Percentiles rank a stretch among this genome's conserved stretches.
phyloP scores from a whole-genome alignment of 805 yeast species.

The Myxozyma nipponensis region DNA sequence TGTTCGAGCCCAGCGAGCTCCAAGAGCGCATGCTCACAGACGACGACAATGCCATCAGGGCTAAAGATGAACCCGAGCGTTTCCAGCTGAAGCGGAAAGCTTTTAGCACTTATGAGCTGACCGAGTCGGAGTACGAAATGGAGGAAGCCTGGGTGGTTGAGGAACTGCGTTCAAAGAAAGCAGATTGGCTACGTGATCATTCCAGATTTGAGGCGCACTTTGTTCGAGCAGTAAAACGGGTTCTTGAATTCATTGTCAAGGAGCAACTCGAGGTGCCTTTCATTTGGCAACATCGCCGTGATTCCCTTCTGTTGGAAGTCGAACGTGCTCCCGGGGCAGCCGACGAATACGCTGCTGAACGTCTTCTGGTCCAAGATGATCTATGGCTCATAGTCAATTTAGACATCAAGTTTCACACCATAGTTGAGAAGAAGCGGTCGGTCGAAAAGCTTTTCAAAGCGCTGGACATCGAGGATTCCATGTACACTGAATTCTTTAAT shows the following conservation, averaged over 20 bases:
- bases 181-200: constrained; percentile 40
- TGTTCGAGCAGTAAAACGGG: constrained; percentile 61
- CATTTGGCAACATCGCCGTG: constrained; percentile 93
- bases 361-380: constrained; percentile 62
- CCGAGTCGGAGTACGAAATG: constrained; percentile 60
- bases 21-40: constrained; percentile 88
- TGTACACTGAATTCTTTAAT: constrained; percentile 53
- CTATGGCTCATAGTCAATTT: constrained; percentile 85
- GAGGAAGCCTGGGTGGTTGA: constrained; percentile 83
- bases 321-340: constrained; percentile 34
- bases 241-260: constrained; percentile 67
- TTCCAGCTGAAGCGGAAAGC: constrained; percentile 71
- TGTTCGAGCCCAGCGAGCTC: constrained; percentile 90
- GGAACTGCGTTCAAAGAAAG: constrained; percentile 56
- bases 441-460: constrained; percentile 55
- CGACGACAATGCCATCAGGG: constrained; percentile 81
- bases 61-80: constrained; percentile 87
- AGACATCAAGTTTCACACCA: constrained; percentile 84
- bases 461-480: constrained; percentile 55
- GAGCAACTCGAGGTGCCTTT: constrained; percentile 90
- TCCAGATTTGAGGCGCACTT: constrained; percentile 44
- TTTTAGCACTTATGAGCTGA: constrained; percentile 59
- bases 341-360: constrained; percentile 24
- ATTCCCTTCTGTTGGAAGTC: constrained; percentile 61
- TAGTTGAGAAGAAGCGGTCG: constrained; percentile 66